Conservation (phyloP, 2,329 filamentous ascomycete genomes). For the Bipolaris bicolor region DNA sequence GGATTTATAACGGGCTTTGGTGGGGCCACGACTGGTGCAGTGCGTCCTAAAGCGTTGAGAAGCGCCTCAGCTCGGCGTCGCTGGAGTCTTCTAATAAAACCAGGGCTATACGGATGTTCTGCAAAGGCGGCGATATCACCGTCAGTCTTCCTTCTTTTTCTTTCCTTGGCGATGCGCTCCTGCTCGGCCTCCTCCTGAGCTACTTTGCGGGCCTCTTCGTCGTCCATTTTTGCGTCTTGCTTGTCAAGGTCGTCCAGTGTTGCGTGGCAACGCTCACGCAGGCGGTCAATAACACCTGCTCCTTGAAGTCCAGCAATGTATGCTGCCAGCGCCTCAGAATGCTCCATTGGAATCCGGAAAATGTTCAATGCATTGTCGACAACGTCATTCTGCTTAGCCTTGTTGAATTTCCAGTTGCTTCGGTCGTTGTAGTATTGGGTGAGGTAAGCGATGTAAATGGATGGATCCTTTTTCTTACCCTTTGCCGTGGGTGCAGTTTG, state of each 20-base stretch:
- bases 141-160: constrained; percentile 41
- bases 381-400: constrained; percentile 84
- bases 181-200: constrained; percentile 47
- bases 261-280: constrained; percentile 70
- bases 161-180: constrained; percentile 41
- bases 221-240: constrained; percentile 45
- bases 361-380: constrained; percentile 81
- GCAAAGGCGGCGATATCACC: constrained; percentile 35
- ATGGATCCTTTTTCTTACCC: constrained; percentile 56
- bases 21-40: constrained; percentile 27
- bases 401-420: constrained; percentile 91
- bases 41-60: constrained; percentile 35
- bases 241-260: constrained; percentile 61
- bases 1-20: constrained; percentile 25
- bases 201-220: constrained; percentile 41
- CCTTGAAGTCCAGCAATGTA: constrained; percentile 85
- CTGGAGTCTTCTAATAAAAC: constrained; percentile 44
- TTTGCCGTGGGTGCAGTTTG: constrained; percentile 11
- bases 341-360: constrained; percentile 70
- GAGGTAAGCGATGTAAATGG: constrained; percentile 77
- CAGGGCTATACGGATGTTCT: constrained; percentile 35
- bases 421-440: constrained; percentile 74
- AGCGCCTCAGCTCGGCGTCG: constrained; percentile 42
- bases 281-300: constrained; percentile 67
- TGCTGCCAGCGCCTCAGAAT: constrained; percentile 72